Evolutionary conservation across 176 grass and related monocot species (phyloP), one percentile per base, ranked within the genome.

Genomic region (Oryza glaberrima): DNA sequence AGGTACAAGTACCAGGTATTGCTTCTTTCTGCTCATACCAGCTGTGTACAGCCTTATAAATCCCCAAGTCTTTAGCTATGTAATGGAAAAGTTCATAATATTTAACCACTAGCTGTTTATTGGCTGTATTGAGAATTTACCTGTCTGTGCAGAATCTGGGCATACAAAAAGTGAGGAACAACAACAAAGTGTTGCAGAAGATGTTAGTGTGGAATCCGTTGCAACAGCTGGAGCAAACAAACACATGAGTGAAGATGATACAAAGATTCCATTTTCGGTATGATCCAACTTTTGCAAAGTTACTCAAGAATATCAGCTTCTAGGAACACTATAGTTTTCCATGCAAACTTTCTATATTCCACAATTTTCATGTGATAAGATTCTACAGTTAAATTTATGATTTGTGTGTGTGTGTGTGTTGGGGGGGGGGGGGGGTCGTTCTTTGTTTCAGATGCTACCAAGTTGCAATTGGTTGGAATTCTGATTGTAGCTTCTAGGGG

Each of bases 91-190:
- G 76, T 70, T 86, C 19, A 15, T 66, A 41, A 19, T 63, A 65
- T 71, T 76, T 76, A 28, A 51, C 72, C 30, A 71, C 44, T 80
- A 49, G 7, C 51, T 88, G 3, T 38, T 65, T 81, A 11, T 72
- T 15, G 3, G 32, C 32, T 81, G 43, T 43, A 71, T 85, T 76
- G 26, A 77, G 65, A 73, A 83, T 77, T 85, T 89, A 82, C 40
- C 64, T 44, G 76, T 84, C 47, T 60, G 71, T 54, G 72, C 72
- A 99, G 94, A 99, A 72, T 68, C 78, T 83, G 88, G 65, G 16
- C 87, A 83, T 89, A 69, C 79, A n/a, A 96, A 92, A 86, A 76
- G 80, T 48, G 94, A 99, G 20, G 91, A 96, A 20, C 93, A 88
- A 40, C 92, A 89, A 71, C 78, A 81, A 73, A 67, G 43, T 78